Percentiles rank a stretch among this genome's conserved stretches.
phyloP scores from a whole-genome alignment of 768 basidiomycete genomes.

The Saitozyma podzolica region DNA sequence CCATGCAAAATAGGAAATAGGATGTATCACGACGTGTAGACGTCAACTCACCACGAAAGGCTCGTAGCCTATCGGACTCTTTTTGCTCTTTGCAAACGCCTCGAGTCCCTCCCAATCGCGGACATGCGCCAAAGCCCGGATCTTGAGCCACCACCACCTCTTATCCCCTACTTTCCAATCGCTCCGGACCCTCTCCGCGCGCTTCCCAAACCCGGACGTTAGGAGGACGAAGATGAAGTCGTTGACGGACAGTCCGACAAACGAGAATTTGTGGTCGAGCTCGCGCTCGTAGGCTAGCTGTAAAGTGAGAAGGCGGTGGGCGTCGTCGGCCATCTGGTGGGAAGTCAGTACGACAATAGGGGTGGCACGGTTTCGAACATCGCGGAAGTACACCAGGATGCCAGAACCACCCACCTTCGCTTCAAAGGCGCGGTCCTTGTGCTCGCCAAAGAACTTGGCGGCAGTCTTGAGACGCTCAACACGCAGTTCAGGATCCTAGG shows the following conservation, averaged over 20 bases:
- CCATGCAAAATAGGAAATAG: no score
- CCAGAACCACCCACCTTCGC: conserved; percentile 64
- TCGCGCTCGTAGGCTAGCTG: conserved; percentile 91
- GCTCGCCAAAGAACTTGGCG: conserved; percentile 90
- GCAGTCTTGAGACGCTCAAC: conserved; percentile 74
- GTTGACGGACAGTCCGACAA: conserved; percentile 82
- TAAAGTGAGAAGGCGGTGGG: conserved; percentile 66
- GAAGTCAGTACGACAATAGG: not conserved
- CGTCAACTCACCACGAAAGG: conserved; percentile 50
- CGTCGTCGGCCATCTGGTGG: conserved; percentile 84
- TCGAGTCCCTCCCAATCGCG: conserved; percentile 87
- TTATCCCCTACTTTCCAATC: conserved; percentile 97
- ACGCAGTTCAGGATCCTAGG: conserved; percentile 70
- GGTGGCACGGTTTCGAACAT: not conserved
- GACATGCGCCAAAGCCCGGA: conserved; percentile 74
- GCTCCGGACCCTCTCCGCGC: conserved; percentile 80
- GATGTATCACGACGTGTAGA: not conserved
- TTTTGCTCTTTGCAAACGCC: conserved; percentile 76
- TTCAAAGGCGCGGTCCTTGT: conserved; percentile 87
- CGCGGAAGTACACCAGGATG: not conserved
- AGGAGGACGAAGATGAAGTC: conserved; percentile 80
- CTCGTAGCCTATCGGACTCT: conserved; percentile 95
- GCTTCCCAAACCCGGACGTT: conserved; percentile 74
- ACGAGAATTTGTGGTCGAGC: conserved; percentile 69
- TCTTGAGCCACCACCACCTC: conserved; percentile 94